These are phyloP conservation scores for Arthrobotrys sinensis DNA, from an alignment of 2,329 filamentous ascomycete genomes.

Conservation along the genomic window DNA sequence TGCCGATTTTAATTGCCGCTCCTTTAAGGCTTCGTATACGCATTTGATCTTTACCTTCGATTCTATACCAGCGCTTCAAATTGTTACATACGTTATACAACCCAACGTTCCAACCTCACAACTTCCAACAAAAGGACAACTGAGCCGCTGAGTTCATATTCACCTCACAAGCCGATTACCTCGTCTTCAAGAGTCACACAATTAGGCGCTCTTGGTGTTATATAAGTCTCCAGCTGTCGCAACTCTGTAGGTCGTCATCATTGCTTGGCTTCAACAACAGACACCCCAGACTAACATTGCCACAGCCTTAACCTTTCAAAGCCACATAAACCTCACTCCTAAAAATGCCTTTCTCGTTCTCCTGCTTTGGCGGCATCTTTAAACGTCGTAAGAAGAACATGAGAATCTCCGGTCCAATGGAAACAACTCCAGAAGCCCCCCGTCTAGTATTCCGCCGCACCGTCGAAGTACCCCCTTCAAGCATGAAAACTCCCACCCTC, in stretches of 20 bases:
- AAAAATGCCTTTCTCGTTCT: constrained; percentile 39
- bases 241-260: constrained; percentile 5
- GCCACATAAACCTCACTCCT: not conserved
- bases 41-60: not conserved
- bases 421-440: constrained; percentile 4
- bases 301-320: not conserved
- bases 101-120: not conserved
- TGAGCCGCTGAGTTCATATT: not conserved
- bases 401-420: constrained; percentile 27
- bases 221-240: constrained; percentile 2
- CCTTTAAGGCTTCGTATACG: not conserved
- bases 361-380: constrained; percentile 40
- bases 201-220: not conserved
- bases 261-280: not conserved
- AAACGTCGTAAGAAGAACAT: constrained; percentile 25
- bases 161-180: not conserved
- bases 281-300: not conserved
- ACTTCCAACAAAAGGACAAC: constrained; percentile 3
- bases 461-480: not conserved
- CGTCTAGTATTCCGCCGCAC: constrained; percentile 11
- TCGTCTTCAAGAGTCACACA: not conserved
- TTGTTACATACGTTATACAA: not conserved
- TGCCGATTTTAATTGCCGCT: not conserved
- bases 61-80: not conserved
- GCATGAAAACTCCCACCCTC: not conserved